Conservation (phyloP, 1,284 basidiomycete species). For the Heimioporus punctisporus region DNA sequence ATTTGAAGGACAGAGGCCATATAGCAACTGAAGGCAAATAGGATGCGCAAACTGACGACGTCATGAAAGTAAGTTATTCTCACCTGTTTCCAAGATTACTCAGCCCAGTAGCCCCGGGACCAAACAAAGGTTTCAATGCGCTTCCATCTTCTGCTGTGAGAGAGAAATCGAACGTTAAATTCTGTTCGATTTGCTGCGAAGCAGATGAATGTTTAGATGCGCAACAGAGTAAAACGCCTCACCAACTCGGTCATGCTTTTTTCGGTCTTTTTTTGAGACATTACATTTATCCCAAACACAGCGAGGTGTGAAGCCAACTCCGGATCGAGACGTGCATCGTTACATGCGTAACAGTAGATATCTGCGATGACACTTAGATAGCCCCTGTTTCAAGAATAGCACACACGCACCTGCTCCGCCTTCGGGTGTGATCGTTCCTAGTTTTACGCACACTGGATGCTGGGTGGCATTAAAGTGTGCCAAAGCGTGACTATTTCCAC, state of each 20-base stretch:
- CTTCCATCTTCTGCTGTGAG: constrained; percentile 92
- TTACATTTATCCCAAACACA: constrained; percentile 89
- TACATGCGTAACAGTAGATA: constrained; percentile 94
- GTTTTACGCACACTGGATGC: constrained; percentile 90
- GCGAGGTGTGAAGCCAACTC: constrained; percentile 77
- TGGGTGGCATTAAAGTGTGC: constrained; percentile 77
- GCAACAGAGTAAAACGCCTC: constrained; percentile 19
- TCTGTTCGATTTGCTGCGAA: constrained; percentile 93
- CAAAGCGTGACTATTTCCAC: constrained; percentile 93
- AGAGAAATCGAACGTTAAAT: constrained; percentile 94
- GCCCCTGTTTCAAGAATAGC: not conserved
- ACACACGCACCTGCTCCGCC: constrained; percentile 74
- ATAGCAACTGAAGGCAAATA: constrained; percentile 73
- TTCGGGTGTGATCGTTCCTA: constrained; percentile 97
- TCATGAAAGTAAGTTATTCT: constrained; percentile 6
- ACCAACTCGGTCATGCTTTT: constrained; percentile 98
- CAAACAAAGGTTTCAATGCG: constrained; percentile 88
- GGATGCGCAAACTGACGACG: constrained; percentile 1
- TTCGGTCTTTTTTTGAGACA: constrained; percentile 89
- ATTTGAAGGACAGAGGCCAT: constrained; percentile 95
- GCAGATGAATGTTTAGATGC: constrained; percentile 1
- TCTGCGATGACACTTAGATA: constrained; percentile 47
- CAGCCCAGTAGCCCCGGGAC: constrained; percentile 88
- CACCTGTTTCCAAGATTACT: constrained; percentile 94
- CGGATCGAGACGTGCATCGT: constrained; percentile 87